These are phyloP conservation scores for Rhizopus microsporus DNA, from an alignment of 371 early-diverging fungal genomes.

Conservation along the genomic window DNA sequence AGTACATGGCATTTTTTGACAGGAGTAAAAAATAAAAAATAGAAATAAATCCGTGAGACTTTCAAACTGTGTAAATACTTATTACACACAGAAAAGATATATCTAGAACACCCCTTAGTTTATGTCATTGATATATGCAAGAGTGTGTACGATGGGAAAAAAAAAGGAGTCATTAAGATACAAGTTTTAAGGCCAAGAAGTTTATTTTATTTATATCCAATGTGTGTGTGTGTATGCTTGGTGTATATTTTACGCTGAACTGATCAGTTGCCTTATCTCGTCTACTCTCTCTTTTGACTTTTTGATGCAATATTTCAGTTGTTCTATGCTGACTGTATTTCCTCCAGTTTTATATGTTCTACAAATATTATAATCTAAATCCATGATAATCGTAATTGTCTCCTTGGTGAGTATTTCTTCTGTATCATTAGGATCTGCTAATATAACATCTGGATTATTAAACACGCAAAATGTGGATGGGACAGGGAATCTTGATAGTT, in stretches of 20 bases:
- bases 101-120: too few species aligned
- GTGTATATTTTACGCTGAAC: neutral
- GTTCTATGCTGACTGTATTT: constrained; percentile 32
- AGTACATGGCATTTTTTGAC: too few species aligned
- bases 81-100: too few species aligned
- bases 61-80: too few species aligned
- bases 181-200: too few species aligned
- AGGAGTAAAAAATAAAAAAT: too few species aligned
- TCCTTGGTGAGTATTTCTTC: constrained; percentile 69
- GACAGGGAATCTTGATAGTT: constrained; percentile 56
- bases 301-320: constrained; percentile 46
- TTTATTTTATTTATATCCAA: neutral
- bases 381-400: constrained; percentile 61
- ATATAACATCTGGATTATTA: constrained; percentile 51
- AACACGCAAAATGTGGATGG: constrained; percentile 72
- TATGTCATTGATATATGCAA: too few species aligned
- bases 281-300: constrained; percentile 46
- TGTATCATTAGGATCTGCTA: constrained; percentile 78
- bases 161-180: neutral
- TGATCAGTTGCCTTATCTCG: constrained; percentile 31
- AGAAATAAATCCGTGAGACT: too few species aligned
- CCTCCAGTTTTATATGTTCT: constrained; percentile 62
- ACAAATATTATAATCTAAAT: constrained; percentile 55
- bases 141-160: neutral
- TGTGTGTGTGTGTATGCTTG: neutral